Percentiles rank a stretch among this genome's conserved stretches.
Evolutionary conservation across 169 alveolate species (phyloP).

Genomic region (Neospora caninum): DNA sequence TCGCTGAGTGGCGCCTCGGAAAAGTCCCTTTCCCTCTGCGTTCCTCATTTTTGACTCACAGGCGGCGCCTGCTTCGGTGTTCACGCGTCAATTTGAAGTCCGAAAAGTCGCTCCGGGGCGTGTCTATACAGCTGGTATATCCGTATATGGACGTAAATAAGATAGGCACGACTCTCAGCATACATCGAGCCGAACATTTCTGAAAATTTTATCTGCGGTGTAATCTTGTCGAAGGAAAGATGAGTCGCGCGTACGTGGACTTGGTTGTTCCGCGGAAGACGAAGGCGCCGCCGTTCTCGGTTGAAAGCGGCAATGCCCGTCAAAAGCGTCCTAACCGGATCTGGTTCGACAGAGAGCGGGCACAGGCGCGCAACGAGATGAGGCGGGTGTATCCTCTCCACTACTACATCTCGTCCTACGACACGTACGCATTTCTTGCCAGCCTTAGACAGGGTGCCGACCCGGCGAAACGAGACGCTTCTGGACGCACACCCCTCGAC

Average conservation of each 20-base stretch:
- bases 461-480: neutral
- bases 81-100: no score
- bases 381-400: constrained; percentile 5
- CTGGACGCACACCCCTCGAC: constrained; percentile 33
- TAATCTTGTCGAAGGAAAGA: neutral
- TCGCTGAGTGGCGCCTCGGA: no score
- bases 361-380: neutral
- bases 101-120: no score
- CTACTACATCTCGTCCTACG: constrained; percentile 13
- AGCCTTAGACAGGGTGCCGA: neutral
- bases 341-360: constrained; percentile 32
- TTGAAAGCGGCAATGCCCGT: neutral
- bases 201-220: no score
- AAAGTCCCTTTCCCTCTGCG: no score
- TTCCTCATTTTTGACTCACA: no score
- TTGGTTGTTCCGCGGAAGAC: constrained; percentile 23
- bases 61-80: no score
- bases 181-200: no score
- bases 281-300: neutral
- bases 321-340: neutral
- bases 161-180: no score
- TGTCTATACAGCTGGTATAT: no score
- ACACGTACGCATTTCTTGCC: neutral
- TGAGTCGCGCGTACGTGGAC: neutral
- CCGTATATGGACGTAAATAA: no score